Evolutionary conservation across 352 stramenopile species (phyloP).

Genomic region (Phytophthora crassamura): DNA sequence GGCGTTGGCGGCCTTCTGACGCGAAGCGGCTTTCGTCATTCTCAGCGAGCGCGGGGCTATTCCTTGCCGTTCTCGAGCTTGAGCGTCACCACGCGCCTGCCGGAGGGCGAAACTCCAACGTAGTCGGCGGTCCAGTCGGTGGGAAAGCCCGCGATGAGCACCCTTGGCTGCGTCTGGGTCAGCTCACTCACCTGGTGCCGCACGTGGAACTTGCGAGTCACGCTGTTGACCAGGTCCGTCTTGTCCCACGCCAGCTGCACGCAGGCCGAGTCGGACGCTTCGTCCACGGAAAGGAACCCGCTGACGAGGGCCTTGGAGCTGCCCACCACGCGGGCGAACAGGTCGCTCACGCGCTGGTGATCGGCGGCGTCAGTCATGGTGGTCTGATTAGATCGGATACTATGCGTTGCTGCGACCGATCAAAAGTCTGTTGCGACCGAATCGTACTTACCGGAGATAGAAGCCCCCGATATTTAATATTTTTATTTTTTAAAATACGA

Average conservation of each 20-base stretch:
- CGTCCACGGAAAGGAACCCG: conserved; percentile 48
- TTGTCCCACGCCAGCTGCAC: conserved; percentile 69
- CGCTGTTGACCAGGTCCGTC: conserved; percentile 65
- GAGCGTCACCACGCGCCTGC: conserved; percentile 60
- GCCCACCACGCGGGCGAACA: conserved; percentile 56
- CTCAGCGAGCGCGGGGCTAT: neutral
- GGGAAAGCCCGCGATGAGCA: conserved; percentile 48
- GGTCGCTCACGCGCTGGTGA: conserved; percentile 43
- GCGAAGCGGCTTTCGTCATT: conserved; percentile 18
- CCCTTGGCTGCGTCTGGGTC: conserved; percentile 23
- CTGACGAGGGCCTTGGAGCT: conserved; percentile 57
- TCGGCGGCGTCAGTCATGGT: conserved; percentile 24
- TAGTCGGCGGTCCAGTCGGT: conserved; percentile 45
- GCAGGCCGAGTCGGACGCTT: conserved; percentile 23
- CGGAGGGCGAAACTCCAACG: conserved; percentile 66
- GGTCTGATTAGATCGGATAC: conserved; percentile 5
- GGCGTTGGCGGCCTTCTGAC: conserved; percentile 13
- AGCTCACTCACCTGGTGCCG: conserved; percentile 54
- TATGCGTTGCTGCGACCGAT: too few species aligned
- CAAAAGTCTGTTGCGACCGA: too few species aligned
- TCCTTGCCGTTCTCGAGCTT: conserved; percentile 59
- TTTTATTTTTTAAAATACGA: too few species aligned
- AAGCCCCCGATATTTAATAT: too few species aligned
- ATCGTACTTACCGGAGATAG: too few species aligned
- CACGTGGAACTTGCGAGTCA: conserved; percentile 60